phyloP scores from a whole-genome alignment of 2,329 filamentous ascomycete genomes.

The Epichloe baconii region DNA sequence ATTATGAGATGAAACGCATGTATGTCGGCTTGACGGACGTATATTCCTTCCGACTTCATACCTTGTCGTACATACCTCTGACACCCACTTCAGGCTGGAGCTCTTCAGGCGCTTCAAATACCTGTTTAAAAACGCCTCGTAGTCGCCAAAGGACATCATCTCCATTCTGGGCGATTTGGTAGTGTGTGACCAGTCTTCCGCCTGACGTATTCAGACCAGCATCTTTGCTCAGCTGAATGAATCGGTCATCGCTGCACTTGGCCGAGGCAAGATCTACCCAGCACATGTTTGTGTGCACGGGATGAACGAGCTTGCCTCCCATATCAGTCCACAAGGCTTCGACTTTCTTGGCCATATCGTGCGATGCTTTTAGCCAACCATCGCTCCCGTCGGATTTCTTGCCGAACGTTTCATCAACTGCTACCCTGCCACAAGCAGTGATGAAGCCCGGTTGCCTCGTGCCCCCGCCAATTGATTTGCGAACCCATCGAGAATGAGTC shows the following conservation, averaged over 20 bases:
- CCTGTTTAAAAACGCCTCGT: constrained; percentile 37
- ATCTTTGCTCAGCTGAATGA: constrained; percentile 27
- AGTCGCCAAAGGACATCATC: constrained; percentile 47
- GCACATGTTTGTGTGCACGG: constrained; percentile 84
- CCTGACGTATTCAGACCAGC: constrained; percentile 29
- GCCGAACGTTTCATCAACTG: constrained; percentile 40
- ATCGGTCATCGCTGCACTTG: constrained; percentile 27
- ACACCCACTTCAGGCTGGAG: neutral
- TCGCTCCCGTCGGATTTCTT: constrained; percentile 25
- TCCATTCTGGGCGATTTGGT: constrained; percentile 48
- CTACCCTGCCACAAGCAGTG: constrained; percentile 56
- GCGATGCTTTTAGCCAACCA: constrained; percentile 46
- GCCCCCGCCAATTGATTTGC: constrained; percentile 67
- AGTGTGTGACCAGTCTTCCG: constrained; percentile 34
- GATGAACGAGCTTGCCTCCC: constrained; percentile 55
- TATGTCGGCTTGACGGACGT: neutral
- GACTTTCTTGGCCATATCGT: constrained; percentile 48
- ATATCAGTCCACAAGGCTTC: constrained; percentile 58
- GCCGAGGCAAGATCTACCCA: constrained; percentile 63
- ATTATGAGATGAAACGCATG: too few species aligned
- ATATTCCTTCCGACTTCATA: neutral
- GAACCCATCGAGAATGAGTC: constrained; percentile 27
- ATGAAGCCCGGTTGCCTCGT: constrained; percentile 61
- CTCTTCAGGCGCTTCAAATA: constrained; percentile 13
- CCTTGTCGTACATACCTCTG: constrained; percentile 3